A percentile compares a stretch with the other conserved stretches of the same genome.
These are phyloP conservation scores for Alternaria consortialis DNA, from an alignment of 2,329 filamentous ascomycete species.

Conservation along the genomic window DNA sequence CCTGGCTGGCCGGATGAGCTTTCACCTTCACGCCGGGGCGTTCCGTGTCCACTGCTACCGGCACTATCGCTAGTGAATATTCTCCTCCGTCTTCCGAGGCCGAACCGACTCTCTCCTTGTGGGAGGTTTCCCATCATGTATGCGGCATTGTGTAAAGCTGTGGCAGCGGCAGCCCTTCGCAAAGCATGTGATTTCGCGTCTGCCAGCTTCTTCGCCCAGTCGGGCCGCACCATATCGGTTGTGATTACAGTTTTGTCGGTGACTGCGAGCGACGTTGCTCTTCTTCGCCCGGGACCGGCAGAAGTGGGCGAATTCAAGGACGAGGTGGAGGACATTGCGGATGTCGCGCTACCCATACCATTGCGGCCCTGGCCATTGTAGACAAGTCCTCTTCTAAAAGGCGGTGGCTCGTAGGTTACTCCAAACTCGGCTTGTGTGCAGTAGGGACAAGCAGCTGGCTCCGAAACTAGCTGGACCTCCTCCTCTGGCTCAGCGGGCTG, in stretches of 20 bases:
- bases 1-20: conserved; percentile 44
- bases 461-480: conserved; percentile 78
- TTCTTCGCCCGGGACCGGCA: conserved; percentile 59
- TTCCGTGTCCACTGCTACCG: conserved; percentile 56
- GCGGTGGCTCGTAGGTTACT: conserved; percentile 90
- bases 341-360: conserved; percentile 63
- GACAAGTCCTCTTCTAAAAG: conserved; percentile 83
- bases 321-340: conserved; percentile 87
- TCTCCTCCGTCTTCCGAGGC: conserved; percentile 56
- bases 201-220: conserved; percentile 91
- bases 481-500: conserved; percentile 57
- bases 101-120: conserved; percentile 61
- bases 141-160: conserved; percentile 91
- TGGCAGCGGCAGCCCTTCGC: conserved; percentile 88
- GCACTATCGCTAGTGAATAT: conserved; percentile 61
- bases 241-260: conserved; percentile 87
- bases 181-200: conserved; percentile 85
- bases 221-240: conserved; percentile 89
- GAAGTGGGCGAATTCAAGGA: conserved; percentile 71
- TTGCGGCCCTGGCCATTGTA: conserved; percentile 68
- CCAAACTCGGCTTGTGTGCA: conserved; percentile 95
- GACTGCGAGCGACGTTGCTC: conserved; percentile 78
- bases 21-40: conserved; percentile 52
- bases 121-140: conserved; percentile 78
- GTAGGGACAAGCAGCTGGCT: conserved; percentile 91